phyloP scores from a whole-genome alignment of 176 grass and related monocot genomes.

The Leersia perrieri region DNA sequence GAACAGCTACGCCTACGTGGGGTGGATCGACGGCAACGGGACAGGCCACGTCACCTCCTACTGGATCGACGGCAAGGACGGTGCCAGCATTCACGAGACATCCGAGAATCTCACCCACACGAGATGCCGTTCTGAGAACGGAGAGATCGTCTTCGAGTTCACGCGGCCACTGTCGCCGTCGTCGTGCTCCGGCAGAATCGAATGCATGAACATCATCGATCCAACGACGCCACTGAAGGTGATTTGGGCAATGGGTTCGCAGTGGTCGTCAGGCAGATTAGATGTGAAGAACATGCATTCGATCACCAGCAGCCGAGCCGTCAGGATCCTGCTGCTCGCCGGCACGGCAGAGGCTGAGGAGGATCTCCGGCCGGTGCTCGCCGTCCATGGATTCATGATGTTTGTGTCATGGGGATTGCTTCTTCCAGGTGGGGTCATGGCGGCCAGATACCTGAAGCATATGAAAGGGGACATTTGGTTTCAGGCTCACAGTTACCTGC shows the following conservation, averaged over 20 bases:
- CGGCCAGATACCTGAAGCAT: slow-evolving; percentile 78
- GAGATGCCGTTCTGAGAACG: slow-evolving; percentile 62
- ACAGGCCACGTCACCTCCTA: slow-evolving; percentile 63
- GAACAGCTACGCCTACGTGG: slow-evolving; percentile 80
- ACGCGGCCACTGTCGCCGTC: slow-evolving; percentile 58
- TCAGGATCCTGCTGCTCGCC: slow-evolving; percentile 54
- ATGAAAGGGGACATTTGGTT: slow-evolving; percentile 71
- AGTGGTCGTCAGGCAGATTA: slow-evolving; percentile 56
- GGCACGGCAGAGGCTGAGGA: slow-evolving; percentile 72
- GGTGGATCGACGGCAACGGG: slow-evolving; percentile 75
- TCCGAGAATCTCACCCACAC: slow-evolving; percentile 68
- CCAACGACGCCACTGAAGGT: slow-evolving; percentile 74
- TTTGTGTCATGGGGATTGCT: slow-evolving; percentile 85
- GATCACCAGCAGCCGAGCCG: slow-evolving; percentile 62
- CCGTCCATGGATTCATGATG: slow-evolving; percentile 95
- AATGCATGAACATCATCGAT: slow-evolving; percentile 80
- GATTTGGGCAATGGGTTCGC: slow-evolving; percentile 80
- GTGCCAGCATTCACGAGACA: slow-evolving; percentile 56
- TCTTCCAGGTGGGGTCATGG: slow-evolving; percentile 63
- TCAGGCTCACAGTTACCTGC: slow-evolving; percentile 71
- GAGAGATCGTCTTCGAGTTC: slow-evolving; percentile 71
- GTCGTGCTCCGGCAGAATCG: slow-evolving; percentile 60
- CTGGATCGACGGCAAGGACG: slow-evolving; percentile 70
- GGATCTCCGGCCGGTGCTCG: slow-evolving; percentile 72
- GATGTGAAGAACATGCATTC: slow-evolving; percentile 80